Evolutionary conservation across 257 asterid genomes (phyloP).

Genomic region (Coffea canephora): DNA sequence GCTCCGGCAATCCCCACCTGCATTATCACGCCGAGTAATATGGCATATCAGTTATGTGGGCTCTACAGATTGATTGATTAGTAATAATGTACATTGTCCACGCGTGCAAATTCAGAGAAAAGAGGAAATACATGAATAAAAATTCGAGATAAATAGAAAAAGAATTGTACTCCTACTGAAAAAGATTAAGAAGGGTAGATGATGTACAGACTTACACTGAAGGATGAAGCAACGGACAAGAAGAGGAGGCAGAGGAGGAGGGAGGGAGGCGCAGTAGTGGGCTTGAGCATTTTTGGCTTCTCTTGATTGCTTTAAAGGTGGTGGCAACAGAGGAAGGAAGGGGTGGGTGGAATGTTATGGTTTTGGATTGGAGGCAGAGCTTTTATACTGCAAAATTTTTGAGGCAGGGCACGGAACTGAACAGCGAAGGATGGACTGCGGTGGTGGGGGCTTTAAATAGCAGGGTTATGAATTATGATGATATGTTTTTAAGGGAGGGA

Average conservation of each 20-base stretch:
- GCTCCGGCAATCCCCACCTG: constrained; percentile 24
- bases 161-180: too few relatives aligned
- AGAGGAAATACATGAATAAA: not conserved
- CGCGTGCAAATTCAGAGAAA: not conserved
- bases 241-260: constrained; percentile 14
- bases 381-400: constrained; percentile 18
- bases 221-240: constrained; percentile 16
- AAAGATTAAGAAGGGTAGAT: not conserved
- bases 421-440: not conserved
- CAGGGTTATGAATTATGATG: not conserved
- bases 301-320: not conserved
- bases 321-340: not conserved
- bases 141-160: not conserved
- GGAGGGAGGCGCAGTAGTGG: constrained; percentile 4
- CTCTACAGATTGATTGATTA: not conserved
- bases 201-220: constrained; percentile 23
- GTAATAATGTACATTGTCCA: not conserved
- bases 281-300: constrained; percentile 7
- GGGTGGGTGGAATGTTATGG: constrained; percentile 13
- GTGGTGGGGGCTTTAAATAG: not conserved
- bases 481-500: not conserved
- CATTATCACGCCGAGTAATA: constrained; percentile 1
- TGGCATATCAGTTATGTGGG: not conserved
- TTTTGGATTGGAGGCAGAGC: not conserved
- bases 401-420: constrained; percentile 5